phyloP scores from a whole-genome alignment of 208 protist genomes.

The Crithidia acanthocephali region DNA sequence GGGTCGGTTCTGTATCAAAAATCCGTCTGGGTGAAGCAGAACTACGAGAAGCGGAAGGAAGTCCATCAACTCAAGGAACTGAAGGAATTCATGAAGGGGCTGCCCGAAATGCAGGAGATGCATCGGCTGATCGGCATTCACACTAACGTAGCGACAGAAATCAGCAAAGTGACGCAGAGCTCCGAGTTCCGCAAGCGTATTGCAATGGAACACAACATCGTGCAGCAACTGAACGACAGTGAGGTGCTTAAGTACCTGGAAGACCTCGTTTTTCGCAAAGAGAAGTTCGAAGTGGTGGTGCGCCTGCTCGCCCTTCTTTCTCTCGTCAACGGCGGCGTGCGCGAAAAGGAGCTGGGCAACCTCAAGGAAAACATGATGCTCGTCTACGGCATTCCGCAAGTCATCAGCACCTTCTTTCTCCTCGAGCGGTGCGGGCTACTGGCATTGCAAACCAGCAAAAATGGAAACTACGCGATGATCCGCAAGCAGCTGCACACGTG shows the following conservation, averaged over 20 bases:
- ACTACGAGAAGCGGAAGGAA: constrained; percentile 84
- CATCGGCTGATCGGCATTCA: constrained; percentile 83
- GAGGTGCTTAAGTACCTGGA: constrained; percentile 86
- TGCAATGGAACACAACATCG: constrained; percentile 75
- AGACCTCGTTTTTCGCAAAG: constrained; percentile 70
- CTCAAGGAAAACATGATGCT: constrained; percentile 87
- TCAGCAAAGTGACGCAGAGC: constrained; percentile 73
- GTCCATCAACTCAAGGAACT: constrained; percentile 87
- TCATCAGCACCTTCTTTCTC: constrained; percentile 58
- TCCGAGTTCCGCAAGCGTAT: constrained; percentile 71
- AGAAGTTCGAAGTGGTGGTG: constrained; percentile 63
- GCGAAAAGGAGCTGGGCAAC: constrained; percentile 59
- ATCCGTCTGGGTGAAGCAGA: constrained; percentile 85
- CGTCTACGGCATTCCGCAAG: constrained; percentile 83
- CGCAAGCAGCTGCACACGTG: constrained; percentile 67
- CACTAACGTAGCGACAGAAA: constrained; percentile 77
- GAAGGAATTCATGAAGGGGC: constrained; percentile 88
- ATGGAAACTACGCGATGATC: constrained; percentile 49
- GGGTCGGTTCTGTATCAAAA: constrained; percentile 83
- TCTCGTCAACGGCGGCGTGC: constrained; percentile 82
- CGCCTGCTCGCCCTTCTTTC: constrained; percentile 86
- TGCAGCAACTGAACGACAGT: constrained; percentile 71
- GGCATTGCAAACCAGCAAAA: constrained; percentile 43
- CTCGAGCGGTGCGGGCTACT: constrained; percentile 72
- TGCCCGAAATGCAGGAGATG: constrained; percentile 88